Percentiles rank a stretch among this genome's conserved stretches.
These are phyloP conservation scores for Tricladium varicosporioides DNA, from an alignment of 2,329 filamentous ascomycete species.

Conservation along the genomic window DNA sequence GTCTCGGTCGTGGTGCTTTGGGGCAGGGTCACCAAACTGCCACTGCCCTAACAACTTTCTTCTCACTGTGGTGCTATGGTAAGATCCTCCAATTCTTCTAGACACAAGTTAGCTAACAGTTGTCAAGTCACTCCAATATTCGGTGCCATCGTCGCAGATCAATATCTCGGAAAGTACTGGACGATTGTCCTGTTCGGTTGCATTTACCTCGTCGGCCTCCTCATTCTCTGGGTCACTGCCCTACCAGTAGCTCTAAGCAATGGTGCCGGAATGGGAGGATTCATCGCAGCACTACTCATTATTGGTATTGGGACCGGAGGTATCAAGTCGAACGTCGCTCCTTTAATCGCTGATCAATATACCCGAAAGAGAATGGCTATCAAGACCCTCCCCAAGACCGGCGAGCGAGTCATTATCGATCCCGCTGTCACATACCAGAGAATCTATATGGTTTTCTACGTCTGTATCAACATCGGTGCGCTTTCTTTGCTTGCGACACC, in stretches of 20 bases:
- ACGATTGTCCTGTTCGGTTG: slow-evolving; percentile 51
- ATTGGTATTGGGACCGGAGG: slow-evolving; percentile 46
- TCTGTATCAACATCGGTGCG: slow-evolving; percentile 67
- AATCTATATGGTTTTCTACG: slow-evolving; percentile 52
- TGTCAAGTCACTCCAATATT: slow-evolving; percentile 34
- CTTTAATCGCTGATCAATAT: slow-evolving; percentile 60
- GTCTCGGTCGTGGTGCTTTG: slow-evolving; percentile 43
- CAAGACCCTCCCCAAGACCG: slow-evolving; percentile 45
- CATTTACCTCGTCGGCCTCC: slow-evolving; percentile 50
- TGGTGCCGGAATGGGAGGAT: slow-evolving; percentile 47
- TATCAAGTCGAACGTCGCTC: slow-evolving; percentile 67
- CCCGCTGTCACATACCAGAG: slow-evolving; percentile 55
- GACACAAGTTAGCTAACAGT: neutral
- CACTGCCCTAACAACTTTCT: slow-evolving; percentile 53
- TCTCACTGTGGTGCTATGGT: slow-evolving; percentile 51
- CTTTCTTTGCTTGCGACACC: slow-evolving; percentile 42
- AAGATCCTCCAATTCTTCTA: slow-evolving; percentile 6
- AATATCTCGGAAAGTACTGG: slow-evolving; percentile 60
- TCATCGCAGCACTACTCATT: slow-evolving; percentile 49
- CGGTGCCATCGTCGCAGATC: slow-evolving; percentile 48
- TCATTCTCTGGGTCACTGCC: slow-evolving; percentile 53
- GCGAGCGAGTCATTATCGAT: slow-evolving; percentile 60
- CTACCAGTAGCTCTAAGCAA: slow-evolving; percentile 45
- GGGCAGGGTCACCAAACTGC: slow-evolving; percentile 54
- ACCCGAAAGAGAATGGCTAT: slow-evolving; percentile 41